Base-by-base conservation (phyloP, 768 basidiomycete species). In the Daedaleopsis sinensis region DNA sequence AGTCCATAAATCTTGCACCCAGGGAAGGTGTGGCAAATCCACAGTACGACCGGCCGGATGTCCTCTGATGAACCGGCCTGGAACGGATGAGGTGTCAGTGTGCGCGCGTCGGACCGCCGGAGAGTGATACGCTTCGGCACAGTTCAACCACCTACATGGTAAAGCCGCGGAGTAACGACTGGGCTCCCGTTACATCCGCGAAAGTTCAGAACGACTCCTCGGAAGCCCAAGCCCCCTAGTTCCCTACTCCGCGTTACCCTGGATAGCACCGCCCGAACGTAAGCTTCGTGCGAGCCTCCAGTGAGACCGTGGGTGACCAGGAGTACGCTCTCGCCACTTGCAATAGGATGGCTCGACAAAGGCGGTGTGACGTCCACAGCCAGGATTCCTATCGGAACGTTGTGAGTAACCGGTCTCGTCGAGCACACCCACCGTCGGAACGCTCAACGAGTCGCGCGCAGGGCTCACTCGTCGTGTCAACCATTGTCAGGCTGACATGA, bases 41-140 rank as follows among this genome's bases (percentile, higher is more conserved):
- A 70, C 24, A 66, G 38, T 1, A 68, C 54, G 18, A 65, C 57
- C 15, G 53, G 51, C 51, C 66, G 50, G 57, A 68, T 42, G 56
- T 70, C 69, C 38, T 68, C 69, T 8, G 69, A 69, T 19, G 67
- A 65, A 4, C 69, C 67, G 1, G 69, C 69, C 69, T 70, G 0
- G 23, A 16, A 21, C 47, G 47, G 23, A 24, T 11, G 21, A 24
- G 12, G 23, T 11, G 23, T 49, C 9, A 49, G 47, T 47, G 10
- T 4, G 13, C 15, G 47, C 9, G 18, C 15, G 4, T 23, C 23
- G 23, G 47, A 49, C 23, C 47, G 47, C 48, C 27, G 12, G 1
- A 42, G 24, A 12, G 18, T 42, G 16, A 37, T 54, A 51, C 16
- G 36, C 38, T 27, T 16, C 39, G 10, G 23, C 1, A 35, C 2